Evolutionary conservation across 495 filamentous ascomycete genomes (phyloP), one percentile per base, ranked within the genome.

Genomic region (Penicillium soppii): DNA sequence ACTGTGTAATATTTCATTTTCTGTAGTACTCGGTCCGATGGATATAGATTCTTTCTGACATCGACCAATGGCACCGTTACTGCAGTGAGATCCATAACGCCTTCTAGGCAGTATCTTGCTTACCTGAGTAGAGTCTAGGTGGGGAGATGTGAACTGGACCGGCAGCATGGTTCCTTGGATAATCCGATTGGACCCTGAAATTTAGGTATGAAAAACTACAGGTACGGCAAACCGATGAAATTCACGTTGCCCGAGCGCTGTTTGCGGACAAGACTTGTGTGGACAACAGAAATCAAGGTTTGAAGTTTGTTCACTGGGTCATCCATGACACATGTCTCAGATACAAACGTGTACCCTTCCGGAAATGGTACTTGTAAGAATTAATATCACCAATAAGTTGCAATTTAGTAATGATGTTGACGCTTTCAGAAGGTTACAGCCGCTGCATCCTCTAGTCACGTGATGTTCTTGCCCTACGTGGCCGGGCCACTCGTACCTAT

Each of bases 341-440:
- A 15, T 43, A 2, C 3, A 30, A 32, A 7, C 10, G 26, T 15
- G 7, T 22, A 0, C 7, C 43, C 19, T 7, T 7, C 35, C 37
- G 35, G 37, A 49, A 40, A 9, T 7, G 15, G 23, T 19, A 26
- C 20, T 9, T 17, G 3, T 23, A 25, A 9, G 42, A 23, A 49
- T 38, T 20, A 45, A 36, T 23, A 23, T 22, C 19, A 19, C 19
- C 16, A 38, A 33, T 40, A 20, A 41, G 49, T 56, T 58, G 50
- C 52, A 63, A 16, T 50, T 22, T 10, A 38, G 21, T 21, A 10
- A 19, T 12, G n/a, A 22, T 40, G 15, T 54, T 37, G 57, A 57
- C 41, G 62, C 16, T 52, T 63, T 61, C 54, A 48, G 62, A 58
- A 65, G 54, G 62, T 66, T 66, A 48, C 62, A 66, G 16, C 47